Evolutionary conservation across 1,284 basidiomycete genomes (phyloP), one percentile per base, ranked within the genome.

Genomic region (Ustilago esculenta): DNA sequence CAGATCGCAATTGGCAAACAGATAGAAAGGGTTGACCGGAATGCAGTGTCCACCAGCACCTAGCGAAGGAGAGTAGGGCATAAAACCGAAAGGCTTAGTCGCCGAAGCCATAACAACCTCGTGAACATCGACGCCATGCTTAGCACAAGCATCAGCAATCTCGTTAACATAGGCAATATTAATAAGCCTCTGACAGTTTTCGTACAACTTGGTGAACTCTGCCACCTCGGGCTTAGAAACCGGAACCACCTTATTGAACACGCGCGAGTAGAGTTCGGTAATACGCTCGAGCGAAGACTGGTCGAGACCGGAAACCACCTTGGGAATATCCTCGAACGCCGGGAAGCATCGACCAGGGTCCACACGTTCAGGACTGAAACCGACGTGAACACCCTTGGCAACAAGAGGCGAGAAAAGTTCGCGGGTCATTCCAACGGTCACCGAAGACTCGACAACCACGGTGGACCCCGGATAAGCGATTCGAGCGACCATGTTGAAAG

Each of bases 131-230:
- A 67, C 52, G 1, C 57, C 57, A 42, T 55, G 64, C 24, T 49
- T 35, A 8, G 41, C 47, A 34, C 64, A 67, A 1, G 64, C 64
- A 36, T 67, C 64, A 15, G 64, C 51, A 11, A 67, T 67, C 44
- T 67, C 64, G 57, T 67, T 67, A 48, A 67, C 52, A 20, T 67
- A 67, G n/a, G 64, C 57, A 30, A 67, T 67, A 57, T 60, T 59
- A 48, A 67, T 21, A 6, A 67, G 33, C 5, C 64, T 32, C 36
- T 60, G 57, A 25, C 64, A 67, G 51, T 60, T 67, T 29, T 67
- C 64, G 57, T 60, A 67, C 6, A 67, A 49, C 40, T 67, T 67
- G 20, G 56, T 60, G 18, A 67, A 55, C 34, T 67, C 64, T 21
- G 64, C 57, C 8, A 57, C 50, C 35, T 67, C 64, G 1, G 52